A percentile compares a stretch with the other conserved stretches of the same genome.
Conservation (phyloP, 2,329 filamentous ascomycete genomes). For the Phyllosticta paracitricarpa region DNA sequence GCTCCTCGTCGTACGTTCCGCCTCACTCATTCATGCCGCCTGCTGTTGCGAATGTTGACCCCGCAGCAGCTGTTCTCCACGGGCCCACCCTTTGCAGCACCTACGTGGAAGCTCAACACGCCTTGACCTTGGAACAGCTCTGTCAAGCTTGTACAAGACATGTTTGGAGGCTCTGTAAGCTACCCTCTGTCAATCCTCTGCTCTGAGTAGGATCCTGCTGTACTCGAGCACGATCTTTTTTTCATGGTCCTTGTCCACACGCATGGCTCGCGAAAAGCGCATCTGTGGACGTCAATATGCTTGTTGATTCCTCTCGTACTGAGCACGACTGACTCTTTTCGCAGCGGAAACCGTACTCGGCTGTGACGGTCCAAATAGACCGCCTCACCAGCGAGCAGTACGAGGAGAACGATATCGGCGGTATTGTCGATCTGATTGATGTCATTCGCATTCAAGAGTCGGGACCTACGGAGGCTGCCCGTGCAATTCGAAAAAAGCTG, state of each 20-base stretch:
- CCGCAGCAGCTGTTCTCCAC: not conserved
- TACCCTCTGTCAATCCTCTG: no score
- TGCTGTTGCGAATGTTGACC: not conserved
- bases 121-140: not conserved
- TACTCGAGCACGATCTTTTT: not conserved
- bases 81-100: not conserved
- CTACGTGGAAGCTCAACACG: not conserved
- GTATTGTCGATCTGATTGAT: conserved; percentile 89
- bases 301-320: not conserved
- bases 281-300: no score
- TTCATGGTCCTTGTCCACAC: not conserved
- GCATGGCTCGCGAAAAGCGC: not conserved
- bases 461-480: conserved; percentile 79
- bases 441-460: conserved; percentile 81
- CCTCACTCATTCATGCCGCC: not conserved
- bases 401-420: conserved; percentile 82
- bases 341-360: conserved; percentile 76
- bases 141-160: not conserved
- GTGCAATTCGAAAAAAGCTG: conserved; percentile 93
- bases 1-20: not conserved
- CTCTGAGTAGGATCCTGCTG: no score
- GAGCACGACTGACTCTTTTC: not conserved
- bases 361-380: conserved; percentile 87
- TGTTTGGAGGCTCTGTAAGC: conserved; percentile 8
- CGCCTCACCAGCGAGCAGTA: conserved; percentile 80